Evolutionary conservation across 2,329 filamentous ascomycete genomes (phyloP).

Genomic region (Diplodia corticola): DNA sequence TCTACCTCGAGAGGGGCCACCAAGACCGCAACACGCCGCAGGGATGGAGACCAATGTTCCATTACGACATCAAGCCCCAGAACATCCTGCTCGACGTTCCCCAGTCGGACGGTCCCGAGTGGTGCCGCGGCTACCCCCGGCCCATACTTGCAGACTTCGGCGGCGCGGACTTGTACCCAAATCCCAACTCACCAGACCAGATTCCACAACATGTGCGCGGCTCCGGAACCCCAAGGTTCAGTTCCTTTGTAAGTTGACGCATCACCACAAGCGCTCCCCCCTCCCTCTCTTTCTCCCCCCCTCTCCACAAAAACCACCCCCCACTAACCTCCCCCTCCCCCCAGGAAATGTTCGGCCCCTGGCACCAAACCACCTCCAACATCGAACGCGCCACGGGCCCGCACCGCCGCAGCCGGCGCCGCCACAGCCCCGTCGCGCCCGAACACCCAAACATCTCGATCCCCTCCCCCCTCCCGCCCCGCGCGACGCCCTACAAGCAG

Average conservation of each 20-base stretch:
- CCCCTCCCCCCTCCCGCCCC: too few relatives aligned
- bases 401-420: too few relatives aligned
- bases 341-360: background rate
- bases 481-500: background rate
- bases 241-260: background rate
- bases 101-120: background rate
- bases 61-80: slow-evolving; percentile 9
- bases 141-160: slow-evolving; percentile 5
- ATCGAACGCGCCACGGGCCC: background rate
- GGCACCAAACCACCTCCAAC: background rate
- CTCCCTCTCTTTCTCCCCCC: too few relatives aligned
- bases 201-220: background rate
- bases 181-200: background rate
- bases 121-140: background rate
- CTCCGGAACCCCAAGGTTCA: background rate
- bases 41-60: background rate
- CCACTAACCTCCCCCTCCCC: too few relatives aligned
- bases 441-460: too few relatives aligned
- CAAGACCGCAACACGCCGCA: background rate
- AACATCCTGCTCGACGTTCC: background rate
- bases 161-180: background rate
- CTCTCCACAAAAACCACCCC: too few relatives aligned
- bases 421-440: background rate
- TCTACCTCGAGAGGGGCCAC: background rate
- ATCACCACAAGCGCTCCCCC: too few relatives aligned